Evolutionary conservation across 139 green algal genomes (phyloP).

Genomic region (Chlamydomonas schloesseri): DNA sequence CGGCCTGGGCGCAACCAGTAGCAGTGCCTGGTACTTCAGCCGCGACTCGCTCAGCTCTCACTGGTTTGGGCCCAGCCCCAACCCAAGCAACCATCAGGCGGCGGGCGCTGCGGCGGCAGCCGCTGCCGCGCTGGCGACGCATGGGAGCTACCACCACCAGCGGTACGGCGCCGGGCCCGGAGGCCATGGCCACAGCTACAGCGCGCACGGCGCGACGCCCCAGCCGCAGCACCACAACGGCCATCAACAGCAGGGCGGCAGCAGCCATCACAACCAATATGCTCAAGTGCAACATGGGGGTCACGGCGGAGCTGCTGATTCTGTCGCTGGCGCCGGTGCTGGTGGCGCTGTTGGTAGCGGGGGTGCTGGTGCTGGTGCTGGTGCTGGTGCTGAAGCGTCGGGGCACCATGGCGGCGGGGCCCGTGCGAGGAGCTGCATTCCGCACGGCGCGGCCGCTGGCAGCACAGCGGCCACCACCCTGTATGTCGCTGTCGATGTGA

Average conservation of each 20-base stretch:
- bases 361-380: no score
- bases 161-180: not conserved
- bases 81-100: slow-evolving; percentile 1
- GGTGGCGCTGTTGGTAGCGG: no score
- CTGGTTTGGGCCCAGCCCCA: slow-evolving; percentile 12
- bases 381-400: no score
- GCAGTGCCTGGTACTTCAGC: not conserved
- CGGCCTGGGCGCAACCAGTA: not conserved
- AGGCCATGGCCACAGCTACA: not conserved
- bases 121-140: no score
- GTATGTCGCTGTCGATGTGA: no score
- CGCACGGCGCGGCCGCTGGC: no score
- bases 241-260: not conserved
- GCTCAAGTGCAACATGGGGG: no score
- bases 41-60: not conserved
- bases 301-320: no score
- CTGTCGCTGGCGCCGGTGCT: no score
- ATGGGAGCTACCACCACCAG: not conserved
- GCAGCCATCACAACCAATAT: not conserved
- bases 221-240: no score
- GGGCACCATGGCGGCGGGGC: not conserved
- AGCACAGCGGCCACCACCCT: no score
- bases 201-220: no score
- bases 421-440: not conserved
- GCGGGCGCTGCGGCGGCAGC: not conserved